Evolutionary conservation across 2,329 filamentous ascomycete genomes (phyloP).

Genomic region (Aspergillus calidoustus): DNA sequence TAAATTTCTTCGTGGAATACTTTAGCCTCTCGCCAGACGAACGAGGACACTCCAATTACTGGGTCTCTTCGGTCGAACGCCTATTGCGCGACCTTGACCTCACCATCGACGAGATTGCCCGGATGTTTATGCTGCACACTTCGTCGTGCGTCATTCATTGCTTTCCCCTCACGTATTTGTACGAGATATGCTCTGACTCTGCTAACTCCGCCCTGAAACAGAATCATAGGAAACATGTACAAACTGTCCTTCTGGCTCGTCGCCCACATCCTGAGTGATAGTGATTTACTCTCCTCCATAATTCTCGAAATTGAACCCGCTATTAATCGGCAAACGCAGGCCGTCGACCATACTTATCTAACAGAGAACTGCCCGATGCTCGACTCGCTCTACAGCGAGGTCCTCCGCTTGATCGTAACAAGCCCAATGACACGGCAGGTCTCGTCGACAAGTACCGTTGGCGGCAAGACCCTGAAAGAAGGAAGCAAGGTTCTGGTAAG

Average conservation of each 20-base stretch:
- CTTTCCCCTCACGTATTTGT: background rate
- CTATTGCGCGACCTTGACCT: conserved; percentile 1
- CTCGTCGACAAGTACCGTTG: conserved; percentile 1
- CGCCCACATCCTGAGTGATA: conserved; percentile 3
- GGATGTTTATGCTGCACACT: conserved; percentile 9
- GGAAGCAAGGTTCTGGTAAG: conserved; percentile 6
- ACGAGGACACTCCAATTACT: conserved; percentile 7
- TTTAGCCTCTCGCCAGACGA: background rate
- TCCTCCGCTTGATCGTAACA: conserved; percentile 5
- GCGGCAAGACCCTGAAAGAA: conserved; percentile 4
- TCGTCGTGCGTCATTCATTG: conserved; percentile 1
- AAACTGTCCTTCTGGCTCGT: conserved; percentile 10
- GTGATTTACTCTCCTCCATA: background rate
- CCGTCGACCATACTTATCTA: conserved; percentile 4
- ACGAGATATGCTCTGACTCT: background rate
- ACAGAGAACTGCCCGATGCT: conserved; percentile 4
- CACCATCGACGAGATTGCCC: conserved; percentile 3
- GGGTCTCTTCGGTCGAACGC: background rate
- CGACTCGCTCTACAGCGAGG: conserved; percentile 12
- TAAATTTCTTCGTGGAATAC: conserved; percentile 2
- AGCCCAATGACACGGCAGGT: conserved; percentile 8
- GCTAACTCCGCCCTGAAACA: background rate
- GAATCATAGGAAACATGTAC: conserved; percentile 12
- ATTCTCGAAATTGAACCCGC: conserved; percentile 3
- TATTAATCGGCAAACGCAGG: background rate